These are phyloP conservation scores for Dalbergia cultrata DNA, from an alignment of 306 rosid genomes.

Conservation along the genomic window DNA sequence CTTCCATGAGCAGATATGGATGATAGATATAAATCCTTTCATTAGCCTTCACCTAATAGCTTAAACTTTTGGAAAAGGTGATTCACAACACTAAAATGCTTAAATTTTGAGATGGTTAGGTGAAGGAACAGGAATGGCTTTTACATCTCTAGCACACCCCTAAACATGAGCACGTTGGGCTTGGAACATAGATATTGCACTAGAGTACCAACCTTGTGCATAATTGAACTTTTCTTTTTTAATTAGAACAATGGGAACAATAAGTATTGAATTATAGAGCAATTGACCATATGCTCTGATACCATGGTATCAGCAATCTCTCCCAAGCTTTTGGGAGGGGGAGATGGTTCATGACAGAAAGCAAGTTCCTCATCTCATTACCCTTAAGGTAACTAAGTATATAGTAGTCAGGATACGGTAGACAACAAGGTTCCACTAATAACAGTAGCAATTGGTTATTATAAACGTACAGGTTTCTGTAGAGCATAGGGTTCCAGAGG, in stretches of 20 bases:
- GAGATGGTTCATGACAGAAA: slow-evolving; percentile 21
- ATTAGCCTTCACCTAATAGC: background rate
- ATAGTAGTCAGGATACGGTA: slow-evolving; percentile 5
- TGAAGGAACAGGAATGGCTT: background rate
- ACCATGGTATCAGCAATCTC: too few species aligned
- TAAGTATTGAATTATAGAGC: background rate
- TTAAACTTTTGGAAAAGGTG: background rate
- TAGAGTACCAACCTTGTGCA: background rate
- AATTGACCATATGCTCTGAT: background rate
- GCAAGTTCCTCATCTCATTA: slow-evolving; percentile 35
- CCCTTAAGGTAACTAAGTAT: background rate
- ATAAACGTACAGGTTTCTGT: slow-evolving; percentile 83
- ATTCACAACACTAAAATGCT: background rate
- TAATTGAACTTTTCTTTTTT: background rate
- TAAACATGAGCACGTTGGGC: background rate
- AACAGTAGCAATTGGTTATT: slow-evolving; percentile 37
- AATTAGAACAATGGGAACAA: background rate
- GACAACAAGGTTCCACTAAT: slow-evolving; percentile 25
- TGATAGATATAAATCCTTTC: background rate
- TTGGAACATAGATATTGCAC: background rate
- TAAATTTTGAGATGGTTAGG: background rate
- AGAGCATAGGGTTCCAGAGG: slow-evolving; percentile 96
- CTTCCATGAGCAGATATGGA: background rate
- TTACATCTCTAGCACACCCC: background rate
- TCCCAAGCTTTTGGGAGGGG: background rate